These are phyloP conservation scores for Beauveria sp. DNA, from an alignment of 2,329 filamentous ascomycete genomes.

Conservation along the genomic window DNA sequence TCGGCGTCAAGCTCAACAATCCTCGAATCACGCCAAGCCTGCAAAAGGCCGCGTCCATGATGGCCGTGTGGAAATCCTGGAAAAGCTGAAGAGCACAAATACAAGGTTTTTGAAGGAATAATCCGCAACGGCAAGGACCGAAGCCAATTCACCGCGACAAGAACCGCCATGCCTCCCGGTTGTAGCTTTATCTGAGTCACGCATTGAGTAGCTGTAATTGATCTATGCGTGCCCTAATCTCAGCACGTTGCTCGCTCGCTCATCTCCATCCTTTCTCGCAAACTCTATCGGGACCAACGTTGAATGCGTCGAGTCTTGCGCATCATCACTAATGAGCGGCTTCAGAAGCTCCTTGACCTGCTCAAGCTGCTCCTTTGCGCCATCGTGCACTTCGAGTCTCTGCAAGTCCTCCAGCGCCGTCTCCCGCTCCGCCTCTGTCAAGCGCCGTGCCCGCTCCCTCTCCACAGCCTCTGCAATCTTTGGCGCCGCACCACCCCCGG, in stretches of 20 bases:
- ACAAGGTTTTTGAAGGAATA: conserved; percentile 19
- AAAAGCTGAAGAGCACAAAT: conserved; percentile 21
- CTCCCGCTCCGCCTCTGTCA: conserved; percentile 21
- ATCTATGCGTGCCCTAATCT: conserved; percentile 1
- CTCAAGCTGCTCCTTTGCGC: conserved; percentile 16
- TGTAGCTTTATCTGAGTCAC: neutral
- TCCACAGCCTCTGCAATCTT: conserved; percentile 16
- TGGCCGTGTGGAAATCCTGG: conserved; percentile 20
- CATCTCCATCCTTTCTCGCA: conserved; percentile 9
- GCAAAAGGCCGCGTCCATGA: neutral
- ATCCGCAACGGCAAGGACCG: neutral
- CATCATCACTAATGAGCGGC: conserved; percentile 13
- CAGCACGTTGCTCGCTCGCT: conserved; percentile 1
- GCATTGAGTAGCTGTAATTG: neutral
- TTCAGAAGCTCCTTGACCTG: conserved; percentile 21
- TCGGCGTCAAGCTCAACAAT: neutral
- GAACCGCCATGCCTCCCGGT: neutral
- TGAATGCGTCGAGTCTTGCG: conserved; percentile 8
- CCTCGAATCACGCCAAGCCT: neutral
- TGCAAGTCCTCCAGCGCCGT: conserved; percentile 19
- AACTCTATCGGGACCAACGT: conserved; percentile 17
- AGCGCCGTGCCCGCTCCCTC: conserved; percentile 22
- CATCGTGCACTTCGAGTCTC: conserved; percentile 17
- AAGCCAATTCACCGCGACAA: neutral
- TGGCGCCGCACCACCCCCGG: conserved; percentile 14